Base-by-base conservation (phyloP, 2,329 filamentous ascomycete genomes). In the Bipolaris zeicola region DNA sequence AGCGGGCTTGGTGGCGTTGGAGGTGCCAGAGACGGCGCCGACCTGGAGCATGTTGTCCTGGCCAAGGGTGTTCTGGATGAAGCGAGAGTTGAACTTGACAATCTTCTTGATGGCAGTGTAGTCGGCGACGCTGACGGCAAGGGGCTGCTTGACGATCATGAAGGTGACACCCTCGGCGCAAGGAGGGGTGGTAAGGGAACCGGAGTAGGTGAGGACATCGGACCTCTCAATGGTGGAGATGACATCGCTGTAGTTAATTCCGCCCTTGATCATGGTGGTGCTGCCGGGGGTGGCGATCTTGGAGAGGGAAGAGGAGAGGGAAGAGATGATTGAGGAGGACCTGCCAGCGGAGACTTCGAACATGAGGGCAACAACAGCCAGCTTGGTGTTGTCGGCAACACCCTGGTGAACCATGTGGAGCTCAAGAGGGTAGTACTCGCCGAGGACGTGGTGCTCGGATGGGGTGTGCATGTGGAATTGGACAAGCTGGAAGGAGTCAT, bases 391-490 rank as follows among this genome's bases (percentile, higher is more conserved):
- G 50, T 75, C 73, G 55, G 70, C 74, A 11, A 77, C 74, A 13
- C 77, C 77, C 66, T 82, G 76, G 68, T 84, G 85, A 38, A 87
- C 85, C 79, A 87, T 84, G 75, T 88, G 85, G 73, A 82, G 72
- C 70, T 83, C 78, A 70, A 66, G 79, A 62, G 68, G 79, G 62
- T 74, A 80, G 66, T 78, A 77, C 60, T 82, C 79, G n/a, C 77
- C 74, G 52, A 75, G 69, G 53, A 86, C 75, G 44, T 80, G 78
- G 64, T 87, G 85, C 76, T 87, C 85, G 41, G 82, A 83, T 0
- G 85, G 84, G 0, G 83, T 82, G 66, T 87, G 85, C 74, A 87
- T 84, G 71, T 87, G 85, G 74, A 86, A 86, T 62, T 87, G 84
- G 44, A 73, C 73, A 13, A 86, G 75, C 0, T 62, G 66, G 69